Evolutionary conservation across 352 stramenopile species (phyloP), one percentile per base, ranked within the genome.

Genomic region (Pythium oligandrum): DNA sequence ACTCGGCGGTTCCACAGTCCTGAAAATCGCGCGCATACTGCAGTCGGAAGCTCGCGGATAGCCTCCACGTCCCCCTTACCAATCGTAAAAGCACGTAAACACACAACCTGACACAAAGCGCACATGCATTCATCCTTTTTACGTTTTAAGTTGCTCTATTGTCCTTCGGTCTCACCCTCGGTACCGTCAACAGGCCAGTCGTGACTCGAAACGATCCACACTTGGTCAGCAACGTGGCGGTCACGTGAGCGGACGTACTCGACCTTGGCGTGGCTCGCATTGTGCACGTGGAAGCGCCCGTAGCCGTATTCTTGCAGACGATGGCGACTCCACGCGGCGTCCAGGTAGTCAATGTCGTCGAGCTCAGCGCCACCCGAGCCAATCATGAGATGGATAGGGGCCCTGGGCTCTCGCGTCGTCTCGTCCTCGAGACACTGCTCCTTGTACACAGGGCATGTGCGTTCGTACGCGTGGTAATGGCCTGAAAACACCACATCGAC

Each of bases 321-420:
- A n/a, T 61, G 61, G 4, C 26, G 45, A 35, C 64, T 73, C 67
- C 68, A 79, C 8, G 26, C 30, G n/a, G 6, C 17, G 3, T 7
- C 30, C 34, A 59, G 31, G 44, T 72, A 76, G 17, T 61, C 47
- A 2, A 64, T 57, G 12, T 73, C 59, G 52, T 80, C 71, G 4
- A 80, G 44, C 48, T 67, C 67, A 3, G 64, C 67, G n/a, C 68
- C 71, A 6, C 57, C 71, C 8, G 71, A 75, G 38, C 71, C 71
- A 39, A 80, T 59, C 68, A 78, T 80, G 46, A 80, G 61, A 47
- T 78, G 68, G 7, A 59, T 55, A 1, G 71, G 56, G 4, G 62
- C 71, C 32, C 54, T 44, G 12, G 62, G 56, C 8, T 46, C 6
- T 3, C 4, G 32, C 4, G 55, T 45, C 10, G 64, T 60, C 26